These are phyloP conservation scores for Phytophthora tubulina DNA, from an alignment of 352 stramenopile species.

Conservation along the genomic window DNA sequence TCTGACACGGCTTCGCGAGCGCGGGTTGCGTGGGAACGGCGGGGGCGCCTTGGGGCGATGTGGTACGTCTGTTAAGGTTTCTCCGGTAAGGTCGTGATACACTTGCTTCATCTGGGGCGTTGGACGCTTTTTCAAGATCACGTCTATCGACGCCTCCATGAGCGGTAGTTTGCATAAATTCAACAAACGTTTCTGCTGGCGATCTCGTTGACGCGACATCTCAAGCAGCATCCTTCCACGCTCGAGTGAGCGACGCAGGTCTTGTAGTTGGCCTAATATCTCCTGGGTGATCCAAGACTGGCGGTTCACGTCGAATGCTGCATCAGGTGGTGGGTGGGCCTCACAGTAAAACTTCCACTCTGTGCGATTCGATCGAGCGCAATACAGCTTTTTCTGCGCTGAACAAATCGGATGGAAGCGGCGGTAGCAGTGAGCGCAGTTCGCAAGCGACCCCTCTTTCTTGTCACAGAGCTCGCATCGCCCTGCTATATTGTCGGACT, in stretches of 20 bases:
- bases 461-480: conserved; percentile 71
- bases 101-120: conserved; percentile 76
- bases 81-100: conserved; percentile 68
- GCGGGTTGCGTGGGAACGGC: conserved; percentile 29
- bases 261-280: conserved; percentile 76
- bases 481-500: conserved; percentile 31
- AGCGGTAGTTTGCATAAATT: conserved; percentile 67
- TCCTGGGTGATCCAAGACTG: conserved; percentile 86
- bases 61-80: conserved; percentile 60
- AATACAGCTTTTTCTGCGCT: conserved; percentile 70
- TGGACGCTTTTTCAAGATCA: conserved; percentile 82
- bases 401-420: conserved; percentile 83
- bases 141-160: conserved; percentile 75
- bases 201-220: conserved; percentile 86
- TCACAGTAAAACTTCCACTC: conserved; percentile 88
- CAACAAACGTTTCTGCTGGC: conserved; percentile 84
- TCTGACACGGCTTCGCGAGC: conserved; percentile 31
- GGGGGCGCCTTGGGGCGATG: conserved; percentile 39
- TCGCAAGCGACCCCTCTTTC: conserved; percentile 57
- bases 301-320: conserved; percentile 74
- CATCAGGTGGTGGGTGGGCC: conserved; percentile 65
- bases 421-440: conserved; percentile 68
- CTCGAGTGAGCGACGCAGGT: conserved; percentile 81
- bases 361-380: conserved; percentile 61
- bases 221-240: conserved; percentile 87